phyloP scores from a whole-genome alignment of 768 basidiomycete species.

The Lepiota venenata region DNA sequence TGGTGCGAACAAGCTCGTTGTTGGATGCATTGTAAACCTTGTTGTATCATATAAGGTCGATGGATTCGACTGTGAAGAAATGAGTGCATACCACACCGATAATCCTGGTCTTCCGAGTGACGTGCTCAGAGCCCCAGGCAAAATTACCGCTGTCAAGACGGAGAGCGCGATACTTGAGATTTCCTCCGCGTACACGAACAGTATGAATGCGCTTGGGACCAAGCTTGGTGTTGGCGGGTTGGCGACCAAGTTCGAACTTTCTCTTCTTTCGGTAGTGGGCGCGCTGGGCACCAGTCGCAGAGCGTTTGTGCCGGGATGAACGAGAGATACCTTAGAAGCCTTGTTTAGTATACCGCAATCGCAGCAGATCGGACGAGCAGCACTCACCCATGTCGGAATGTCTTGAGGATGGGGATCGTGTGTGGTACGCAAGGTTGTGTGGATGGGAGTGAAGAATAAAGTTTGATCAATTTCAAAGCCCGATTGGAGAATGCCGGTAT shows the following conservation, averaged over 20 bases:
- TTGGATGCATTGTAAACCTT: conserved; percentile 99
- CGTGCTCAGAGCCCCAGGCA: conserved; percentile 96
- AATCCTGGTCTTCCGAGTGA: conserved; percentile 93
- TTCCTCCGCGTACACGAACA: conserved; percentile 95
- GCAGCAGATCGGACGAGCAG: conserved; percentile 23
- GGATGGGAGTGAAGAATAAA: conserved; percentile 54
- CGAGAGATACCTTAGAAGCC: conserved; percentile 83
- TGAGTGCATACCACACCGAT: conserved; percentile 81
- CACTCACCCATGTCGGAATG: conserved; percentile 73
- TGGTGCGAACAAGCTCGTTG: conserved; percentile 99
- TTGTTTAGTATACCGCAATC: conserved; percentile 13
- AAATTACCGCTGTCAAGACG: conserved; percentile 97
- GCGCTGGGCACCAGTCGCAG: conserved; percentile 87
- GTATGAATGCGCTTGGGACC: conserved; percentile 93
- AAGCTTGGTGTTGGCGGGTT: conserved; percentile 96
- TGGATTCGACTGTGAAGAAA: neutral
- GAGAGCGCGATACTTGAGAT: conserved; percentile 92
- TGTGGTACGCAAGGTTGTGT: conserved; percentile 37
- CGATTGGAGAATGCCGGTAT: conserved; percentile 22
- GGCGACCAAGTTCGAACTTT: conserved; percentile 99
- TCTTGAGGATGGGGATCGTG: conserved; percentile 64
- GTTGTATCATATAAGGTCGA: conserved; percentile 1
- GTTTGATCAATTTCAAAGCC: conserved; percentile 37
- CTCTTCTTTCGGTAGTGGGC: conserved; percentile 99
- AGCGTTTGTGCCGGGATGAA: conserved; percentile 96